Evolutionary conservation across 2,329 filamentous ascomycete species (phyloP).

Genomic region (Arthrinium phaeospermum): DNA sequence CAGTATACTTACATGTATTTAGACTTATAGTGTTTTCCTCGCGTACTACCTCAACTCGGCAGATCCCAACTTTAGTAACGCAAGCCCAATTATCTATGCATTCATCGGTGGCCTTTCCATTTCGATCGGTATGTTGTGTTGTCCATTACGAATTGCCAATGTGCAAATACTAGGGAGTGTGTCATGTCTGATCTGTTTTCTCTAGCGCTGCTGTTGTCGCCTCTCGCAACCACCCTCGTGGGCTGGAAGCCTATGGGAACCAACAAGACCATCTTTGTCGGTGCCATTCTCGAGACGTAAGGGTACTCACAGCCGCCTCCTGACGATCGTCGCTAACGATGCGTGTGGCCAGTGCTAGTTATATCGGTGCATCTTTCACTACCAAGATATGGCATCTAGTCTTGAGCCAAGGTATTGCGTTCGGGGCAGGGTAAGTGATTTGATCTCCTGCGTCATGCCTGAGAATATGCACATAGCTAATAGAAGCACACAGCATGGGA

Average conservation of each 20-base stretch:
- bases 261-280: conserved; percentile 66
- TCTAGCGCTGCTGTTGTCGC: conserved; percentile 70
- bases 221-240: conserved; percentile 62
- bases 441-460: background rate
- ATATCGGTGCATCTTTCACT: conserved; percentile 75
- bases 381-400: conserved; percentile 76
- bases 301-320: conserved; percentile 20
- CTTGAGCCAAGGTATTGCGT: conserved; percentile 75
- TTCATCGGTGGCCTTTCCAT: conserved; percentile 78
- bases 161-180: background rate
- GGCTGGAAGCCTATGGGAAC: conserved; percentile 69
- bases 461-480: background rate
- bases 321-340: background rate
- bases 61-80: conserved; percentile 59
- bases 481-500: conserved; percentile 56
- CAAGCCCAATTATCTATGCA: conserved; percentile 71
- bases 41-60: conserved; percentile 62
- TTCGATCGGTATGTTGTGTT: conserved; percentile 49
- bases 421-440: conserved; percentile 66
- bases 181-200: conserved; percentile 29
- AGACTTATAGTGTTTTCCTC: conserved; percentile 64
- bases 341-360: conserved; percentile 48
- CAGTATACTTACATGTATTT: background rate
- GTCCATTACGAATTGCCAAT: background rate
- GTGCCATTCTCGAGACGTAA: conserved; percentile 66